Evolutionary conservation across 2,329 filamentous ascomycete genomes (phyloP), one percentile per base, ranked within the genome.

Genomic region (Paecilomyces dactylethromorphus): DNA sequence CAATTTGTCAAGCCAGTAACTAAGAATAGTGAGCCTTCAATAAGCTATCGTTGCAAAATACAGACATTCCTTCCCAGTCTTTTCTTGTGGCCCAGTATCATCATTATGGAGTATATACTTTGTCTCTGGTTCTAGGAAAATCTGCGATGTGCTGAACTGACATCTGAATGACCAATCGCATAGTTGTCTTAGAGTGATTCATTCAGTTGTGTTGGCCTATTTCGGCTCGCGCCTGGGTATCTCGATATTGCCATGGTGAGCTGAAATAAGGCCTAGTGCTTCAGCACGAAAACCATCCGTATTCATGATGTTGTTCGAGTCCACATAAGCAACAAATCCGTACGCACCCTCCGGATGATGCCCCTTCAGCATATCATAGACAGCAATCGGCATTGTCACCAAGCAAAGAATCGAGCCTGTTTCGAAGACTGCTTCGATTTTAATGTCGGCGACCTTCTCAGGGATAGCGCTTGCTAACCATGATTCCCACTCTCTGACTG

Each of bases 371-470:
- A 60, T 60, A 33, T 60, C 56, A 50, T 33, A 60, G 15, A 58
- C 56, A 26, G 57, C 58, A 13, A 58, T 52, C 3, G 58, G 58
- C 26, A 60, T 50, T n/a, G 58, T 58, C 12, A 60, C 29, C 15
- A 60, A 31, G 55, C 55, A 57, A 6, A 55, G 51, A 7, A 31
- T 21, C n/a, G 58, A 58, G 15, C 31, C 15, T 8, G 58, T 21
- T 10, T 58, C 56, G 26, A 60, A 60, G 15, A 58, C 51, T 1
- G 55, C 58, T 51, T 60, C 29, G 15, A 58, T 58, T 24, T 58
- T 54, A 18, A 60, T 55, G n/a, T 55, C 29, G 15, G 58, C 58
- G 3, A 58, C 33, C 13, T 39, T 51, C 3, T 57, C 26, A 15
- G 58, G 58, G 22, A 60, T 55, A 29, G 45, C 45, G 31, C 56